A percentile compares a stretch with the other conserved stretches of the same genome.
These are phyloP conservation scores for Tetrapyrgos nigripes DNA, from an alignment of 1,284 basidiomycete species.

Conservation along the genomic window DNA sequence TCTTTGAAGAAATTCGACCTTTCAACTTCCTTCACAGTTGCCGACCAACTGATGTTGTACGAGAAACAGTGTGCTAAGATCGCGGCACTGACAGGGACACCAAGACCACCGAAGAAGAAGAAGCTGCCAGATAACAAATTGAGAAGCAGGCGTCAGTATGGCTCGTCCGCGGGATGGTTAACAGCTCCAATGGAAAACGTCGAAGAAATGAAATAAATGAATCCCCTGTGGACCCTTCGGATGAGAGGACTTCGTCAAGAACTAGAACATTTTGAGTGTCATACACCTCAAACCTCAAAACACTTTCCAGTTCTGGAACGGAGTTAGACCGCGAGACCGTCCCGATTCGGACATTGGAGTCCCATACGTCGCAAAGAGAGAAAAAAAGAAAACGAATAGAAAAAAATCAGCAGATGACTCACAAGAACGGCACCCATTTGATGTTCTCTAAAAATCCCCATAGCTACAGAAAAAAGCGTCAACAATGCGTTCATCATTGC, in stretches of 20 bases:
- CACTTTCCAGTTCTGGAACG: too few species aligned
- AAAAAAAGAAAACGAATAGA: not conserved
- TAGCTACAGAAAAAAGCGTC: constrained; percentile 30
- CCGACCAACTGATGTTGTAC: constrained; percentile 87
- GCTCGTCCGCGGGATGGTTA: too few species aligned
- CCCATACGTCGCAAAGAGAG: not conserved
- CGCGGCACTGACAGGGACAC: constrained; percentile 77
- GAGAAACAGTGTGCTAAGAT: constrained; percentile 84
- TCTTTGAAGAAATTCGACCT: constrained; percentile 91
- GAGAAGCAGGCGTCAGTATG: too few species aligned
- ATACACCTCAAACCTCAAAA: too few species aligned
- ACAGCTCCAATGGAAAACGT: not conserved
- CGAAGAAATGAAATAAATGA: not conserved
- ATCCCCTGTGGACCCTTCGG: too few species aligned
- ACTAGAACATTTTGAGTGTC: too few species aligned
- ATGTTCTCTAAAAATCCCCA: constrained; percentile 63
- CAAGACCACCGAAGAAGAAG: constrained; percentile 85
- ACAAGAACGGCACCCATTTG: constrained; percentile 87
- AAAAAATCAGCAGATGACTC: constrained; percentile 35
- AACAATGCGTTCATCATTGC: not conserved
- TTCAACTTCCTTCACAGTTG: constrained; percentile 84
- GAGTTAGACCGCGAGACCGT: too few species aligned
- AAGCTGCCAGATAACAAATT: constrained; percentile 53
- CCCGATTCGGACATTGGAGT: too few species aligned
- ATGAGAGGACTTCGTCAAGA: too few species aligned